Evolutionary conservation across 108 stramenopile species (phyloP).

Genomic region (Phaeodactylum tricornutum): DNA sequence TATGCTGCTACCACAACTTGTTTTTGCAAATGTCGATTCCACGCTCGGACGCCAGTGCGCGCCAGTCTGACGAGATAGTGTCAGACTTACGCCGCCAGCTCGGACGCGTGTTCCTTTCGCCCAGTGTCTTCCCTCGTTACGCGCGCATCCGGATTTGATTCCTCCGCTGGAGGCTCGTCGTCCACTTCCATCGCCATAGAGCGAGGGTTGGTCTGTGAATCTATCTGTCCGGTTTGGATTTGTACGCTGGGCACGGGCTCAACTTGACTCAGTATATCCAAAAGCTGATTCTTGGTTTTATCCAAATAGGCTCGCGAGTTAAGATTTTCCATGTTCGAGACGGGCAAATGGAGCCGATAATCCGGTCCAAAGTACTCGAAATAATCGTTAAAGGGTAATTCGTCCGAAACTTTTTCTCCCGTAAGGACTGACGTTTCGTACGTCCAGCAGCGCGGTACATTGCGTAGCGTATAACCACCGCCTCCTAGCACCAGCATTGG

Average conservation of each 20-base stretch:
- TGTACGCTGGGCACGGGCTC: constrained; percentile 78
- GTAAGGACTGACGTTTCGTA: constrained; percentile 94
- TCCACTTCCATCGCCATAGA: too few relatives aligned
- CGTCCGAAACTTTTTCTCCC: constrained; percentile 79
- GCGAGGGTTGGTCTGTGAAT: constrained; percentile 59
- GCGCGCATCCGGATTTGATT: too few relatives aligned
- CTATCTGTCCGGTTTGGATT: constrained; percentile 77
- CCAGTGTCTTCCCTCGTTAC: too few relatives aligned
- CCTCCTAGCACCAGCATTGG: constrained; percentile 96
- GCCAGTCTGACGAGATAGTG: too few relatives aligned
- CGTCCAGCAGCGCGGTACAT: constrained; percentile 98
- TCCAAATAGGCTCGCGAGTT: constrained; percentile 87
- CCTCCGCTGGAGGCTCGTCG: too few relatives aligned
- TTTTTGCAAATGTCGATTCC: too few relatives aligned
- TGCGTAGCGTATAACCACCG: constrained; percentile 98
- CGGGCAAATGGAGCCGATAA: constrained; percentile 92
- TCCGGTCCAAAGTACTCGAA: constrained; percentile 99
- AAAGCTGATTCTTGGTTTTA: constrained; percentile 69
- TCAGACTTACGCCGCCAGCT: too few relatives aligned
- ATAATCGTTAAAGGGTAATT: constrained; percentile 97
- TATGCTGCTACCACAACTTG: too few relatives aligned
- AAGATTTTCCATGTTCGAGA: constrained; percentile 96
- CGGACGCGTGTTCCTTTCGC: too few relatives aligned
- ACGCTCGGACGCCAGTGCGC: too few relatives aligned
- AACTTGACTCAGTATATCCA: constrained; percentile 64